phyloP scores from a whole-genome alignment of 352 stramenopile species.

The Globisporangium iwayamae region DNA sequence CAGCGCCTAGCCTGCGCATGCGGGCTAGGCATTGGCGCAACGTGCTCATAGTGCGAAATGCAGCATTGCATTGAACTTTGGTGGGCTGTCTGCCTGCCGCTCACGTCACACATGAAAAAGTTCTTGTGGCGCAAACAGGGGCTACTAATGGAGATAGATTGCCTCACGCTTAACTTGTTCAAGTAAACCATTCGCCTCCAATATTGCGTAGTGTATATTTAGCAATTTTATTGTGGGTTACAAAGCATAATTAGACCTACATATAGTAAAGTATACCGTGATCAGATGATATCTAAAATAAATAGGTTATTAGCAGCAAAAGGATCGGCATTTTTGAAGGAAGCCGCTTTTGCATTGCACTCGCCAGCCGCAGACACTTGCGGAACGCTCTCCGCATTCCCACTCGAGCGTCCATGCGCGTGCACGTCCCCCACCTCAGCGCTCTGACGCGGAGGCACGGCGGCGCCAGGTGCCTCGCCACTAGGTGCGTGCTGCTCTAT shows the following conservation, averaged over 20 bases:
- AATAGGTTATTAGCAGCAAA: not conserved
- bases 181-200: not conserved
- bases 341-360: not conserved
- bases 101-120: constrained; percentile 3
- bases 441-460: constrained; percentile 3
- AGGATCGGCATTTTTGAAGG: constrained; percentile 11
- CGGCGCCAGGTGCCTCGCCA: not conserved
- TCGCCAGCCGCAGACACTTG: not conserved
- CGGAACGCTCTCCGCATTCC: not conserved
- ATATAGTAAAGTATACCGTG: not conserved
- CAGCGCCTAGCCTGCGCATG: too few species aligned
- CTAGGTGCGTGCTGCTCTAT: not conserved
- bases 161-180: not conserved
- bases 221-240: not conserved
- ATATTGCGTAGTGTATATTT: not conserved
- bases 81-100: not conserved
- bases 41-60: not conserved
- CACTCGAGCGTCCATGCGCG: constrained; percentile 5
- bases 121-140: constrained; percentile 12
- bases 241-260: not conserved
- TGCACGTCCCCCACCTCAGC: not conserved
- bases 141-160: constrained; percentile 1
- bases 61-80: constrained; percentile 1
- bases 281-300: not conserved
- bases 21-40: not conserved